A percentile compares a stretch with the other conserved stretches of the same genome.
These are phyloP conservation scores for Pinus taeda DNA, from an alignment of 75 land plant species.

Conservation along the genomic window DNA sequence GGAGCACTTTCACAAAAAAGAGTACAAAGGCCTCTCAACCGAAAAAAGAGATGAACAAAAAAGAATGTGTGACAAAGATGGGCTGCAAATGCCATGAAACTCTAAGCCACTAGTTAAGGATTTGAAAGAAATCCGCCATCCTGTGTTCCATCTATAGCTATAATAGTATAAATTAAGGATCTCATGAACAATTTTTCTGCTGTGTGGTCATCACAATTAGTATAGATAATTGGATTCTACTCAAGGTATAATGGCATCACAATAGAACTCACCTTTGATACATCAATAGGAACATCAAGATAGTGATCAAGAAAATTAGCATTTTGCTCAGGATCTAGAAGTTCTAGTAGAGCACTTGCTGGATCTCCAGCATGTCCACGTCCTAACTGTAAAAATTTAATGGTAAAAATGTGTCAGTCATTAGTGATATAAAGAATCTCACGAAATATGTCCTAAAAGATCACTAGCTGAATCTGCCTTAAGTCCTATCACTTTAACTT, in stretches of 20 bases:
- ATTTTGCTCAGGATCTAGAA: constrained; percentile 99
- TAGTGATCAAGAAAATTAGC: constrained; percentile 96
- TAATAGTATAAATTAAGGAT: background rate
- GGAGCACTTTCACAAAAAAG: too few species aligned
- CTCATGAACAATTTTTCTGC: background rate
- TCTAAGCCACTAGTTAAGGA: background rate
- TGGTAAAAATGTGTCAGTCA: too few species aligned
- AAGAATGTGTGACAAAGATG: background rate
- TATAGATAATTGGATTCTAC: background rate
- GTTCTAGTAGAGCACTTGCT: constrained; percentile 94
- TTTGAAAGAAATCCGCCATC: background rate
- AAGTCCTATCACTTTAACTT: background rate
- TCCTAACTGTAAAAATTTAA: constrained; percentile 62
- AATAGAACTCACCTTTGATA: constrained; percentile 78
- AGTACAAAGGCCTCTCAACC: background rate
- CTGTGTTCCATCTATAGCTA: background rate
- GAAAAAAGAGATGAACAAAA: background rate
- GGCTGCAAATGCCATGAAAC: background rate
- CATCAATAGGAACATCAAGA: constrained; percentile 93
- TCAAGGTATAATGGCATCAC: background rate
- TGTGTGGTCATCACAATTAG: background rate
- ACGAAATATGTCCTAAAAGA: background rate
- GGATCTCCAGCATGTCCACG: constrained; percentile 99
- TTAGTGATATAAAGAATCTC: background rate
- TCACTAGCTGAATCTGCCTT: background rate